These are phyloP conservation scores for Macrolepiota fuliginosa DNA, from an alignment of 768 basidiomycete genomes.

Conservation along the genomic window DNA sequence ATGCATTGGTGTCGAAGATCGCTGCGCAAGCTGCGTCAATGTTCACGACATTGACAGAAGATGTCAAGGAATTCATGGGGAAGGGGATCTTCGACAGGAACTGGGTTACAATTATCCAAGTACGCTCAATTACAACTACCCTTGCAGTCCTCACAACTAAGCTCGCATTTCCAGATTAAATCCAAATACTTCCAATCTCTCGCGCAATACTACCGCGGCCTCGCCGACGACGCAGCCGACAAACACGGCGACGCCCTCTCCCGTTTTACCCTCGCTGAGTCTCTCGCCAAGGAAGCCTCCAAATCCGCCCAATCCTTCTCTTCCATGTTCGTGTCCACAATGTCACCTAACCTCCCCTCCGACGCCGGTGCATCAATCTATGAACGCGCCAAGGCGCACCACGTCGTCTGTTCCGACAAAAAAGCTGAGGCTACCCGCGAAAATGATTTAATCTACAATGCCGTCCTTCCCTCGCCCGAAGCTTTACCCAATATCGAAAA, in stretches of 20 bases:
- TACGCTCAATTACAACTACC: conserved; percentile 24
- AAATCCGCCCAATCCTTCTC: conserved; percentile 67
- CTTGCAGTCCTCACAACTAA: conserved; percentile 8
- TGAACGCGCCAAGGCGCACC: conserved; percentile 83
- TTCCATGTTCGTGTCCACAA: conserved; percentile 64
- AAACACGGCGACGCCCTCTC: conserved; percentile 88
- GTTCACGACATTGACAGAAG: conserved; percentile 83
- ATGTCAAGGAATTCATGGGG: conserved; percentile 95
- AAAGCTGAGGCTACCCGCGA: conserved; percentile 77
- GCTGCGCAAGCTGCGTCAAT: conserved; percentile 78
- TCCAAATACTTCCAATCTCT: conserved; percentile 86
- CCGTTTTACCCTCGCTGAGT: conserved; percentile 74
- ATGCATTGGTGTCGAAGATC: conserved; percentile 76
- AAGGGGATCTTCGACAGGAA: conserved; percentile 95
- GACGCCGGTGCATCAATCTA: conserved; percentile 79
- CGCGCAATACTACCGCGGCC: conserved; percentile 82
- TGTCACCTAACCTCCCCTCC: conserved; percentile 80
- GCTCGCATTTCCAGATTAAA: conserved; percentile 63
- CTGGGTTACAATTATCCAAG: conserved; percentile 88
- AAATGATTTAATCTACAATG: conserved; percentile 98
- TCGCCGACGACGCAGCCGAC: conserved; percentile 69
- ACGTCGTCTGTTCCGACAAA: conserved; percentile 72
- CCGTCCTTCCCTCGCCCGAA: conserved; percentile 76
- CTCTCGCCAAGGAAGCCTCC: conserved; percentile 79
- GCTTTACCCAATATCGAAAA: conserved; percentile 83